Conservation (phyloP, 352 stramenopile genomes). For the Phytophthora cactorum region DNA sequence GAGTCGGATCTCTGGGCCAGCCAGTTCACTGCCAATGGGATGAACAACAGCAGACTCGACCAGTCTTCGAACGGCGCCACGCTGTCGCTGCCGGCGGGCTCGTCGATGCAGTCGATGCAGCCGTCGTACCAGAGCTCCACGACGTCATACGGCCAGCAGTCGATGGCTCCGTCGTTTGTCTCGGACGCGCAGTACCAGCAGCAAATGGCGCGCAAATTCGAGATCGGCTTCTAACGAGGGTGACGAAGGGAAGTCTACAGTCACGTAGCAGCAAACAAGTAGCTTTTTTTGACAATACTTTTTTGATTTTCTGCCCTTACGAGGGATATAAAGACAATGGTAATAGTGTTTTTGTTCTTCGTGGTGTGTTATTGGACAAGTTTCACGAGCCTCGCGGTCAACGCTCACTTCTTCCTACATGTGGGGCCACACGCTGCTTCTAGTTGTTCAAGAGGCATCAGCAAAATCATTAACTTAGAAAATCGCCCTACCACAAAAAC, state of each 20-base stretch:
- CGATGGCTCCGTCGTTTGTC: slow-evolving; percentile 11
- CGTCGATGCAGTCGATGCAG: slow-evolving; percentile 9
- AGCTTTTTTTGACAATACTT: slow-evolving; percentile 2
- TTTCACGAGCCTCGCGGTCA: neutral
- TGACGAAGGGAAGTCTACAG: neutral
- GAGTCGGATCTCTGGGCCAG: slow-evolving; percentile 56
- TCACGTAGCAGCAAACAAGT: slow-evolving; percentile 2
- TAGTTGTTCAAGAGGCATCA: too few species aligned
- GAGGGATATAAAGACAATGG: slow-evolving; percentile 2
- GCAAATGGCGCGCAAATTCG: slow-evolving; percentile 13
- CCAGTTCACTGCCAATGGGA: slow-evolving; percentile 30
- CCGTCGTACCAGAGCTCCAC: slow-evolving; percentile 16
- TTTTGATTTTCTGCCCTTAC: slow-evolving; percentile 2
- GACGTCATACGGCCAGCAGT: slow-evolving; percentile 24
- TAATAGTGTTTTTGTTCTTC: neutral
- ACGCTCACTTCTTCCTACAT: too few species aligned
- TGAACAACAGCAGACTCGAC: slow-evolving; percentile 14
- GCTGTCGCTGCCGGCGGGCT: slow-evolving; percentile 13
- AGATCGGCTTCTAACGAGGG: slow-evolving; percentile 4
- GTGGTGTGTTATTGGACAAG: neutral
- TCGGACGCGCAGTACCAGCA: slow-evolving; percentile 6
- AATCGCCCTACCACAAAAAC: too few species aligned
- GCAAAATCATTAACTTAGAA: too few species aligned
- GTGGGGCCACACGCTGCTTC: too few species aligned
- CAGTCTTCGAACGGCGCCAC: slow-evolving; percentile 22